Evolutionary conservation across 2,329 filamentous ascomycete genomes (phyloP).

Genomic region (Cladobotryum mycophilum): DNA sequence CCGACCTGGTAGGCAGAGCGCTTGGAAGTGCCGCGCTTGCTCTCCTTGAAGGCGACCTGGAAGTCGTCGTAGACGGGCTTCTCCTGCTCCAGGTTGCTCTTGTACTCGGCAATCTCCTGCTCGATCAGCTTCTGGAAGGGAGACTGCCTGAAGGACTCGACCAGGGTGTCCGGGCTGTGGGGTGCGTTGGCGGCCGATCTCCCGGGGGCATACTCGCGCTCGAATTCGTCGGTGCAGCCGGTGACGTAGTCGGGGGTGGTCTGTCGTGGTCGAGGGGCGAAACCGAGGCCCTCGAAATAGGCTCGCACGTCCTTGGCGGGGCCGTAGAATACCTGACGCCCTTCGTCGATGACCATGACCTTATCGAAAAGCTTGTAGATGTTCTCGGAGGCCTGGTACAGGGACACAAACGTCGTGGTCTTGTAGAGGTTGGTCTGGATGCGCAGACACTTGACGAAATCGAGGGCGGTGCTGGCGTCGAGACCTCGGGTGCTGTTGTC

Average conservation of each 20-base stretch:
- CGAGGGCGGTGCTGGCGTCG: conserved; percentile 61
- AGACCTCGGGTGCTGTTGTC: conserved; percentile 67
- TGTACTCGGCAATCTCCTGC: conserved; percentile 64
- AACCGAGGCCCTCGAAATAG: conserved; percentile 75
- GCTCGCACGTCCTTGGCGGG: conserved; percentile 57
- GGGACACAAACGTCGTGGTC: conserved; percentile 75
- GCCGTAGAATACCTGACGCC: conserved; percentile 71
- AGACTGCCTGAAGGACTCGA: conserved; percentile 64
- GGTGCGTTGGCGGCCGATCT: conserved; percentile 61
- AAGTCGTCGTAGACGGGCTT: conserved; percentile 70
- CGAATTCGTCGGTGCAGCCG: conserved; percentile 76
- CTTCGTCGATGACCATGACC: conserved; percentile 72
- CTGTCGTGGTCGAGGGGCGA: conserved; percentile 66
- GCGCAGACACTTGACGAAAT: conserved; percentile 63
- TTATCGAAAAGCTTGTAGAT: conserved; percentile 79
- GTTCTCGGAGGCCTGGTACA: conserved; percentile 81
- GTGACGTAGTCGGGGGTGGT: conserved; percentile 79
- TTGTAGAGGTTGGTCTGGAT: conserved; percentile 80
- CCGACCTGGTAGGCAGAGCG: conserved; percentile 78
- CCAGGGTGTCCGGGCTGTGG: conserved; percentile 59
- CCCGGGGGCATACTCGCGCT: conserved; percentile 68
- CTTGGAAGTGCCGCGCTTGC: conserved; percentile 69
- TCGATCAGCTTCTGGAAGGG: conserved; percentile 49
- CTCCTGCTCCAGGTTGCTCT: conserved; percentile 55
- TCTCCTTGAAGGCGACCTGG: conserved; percentile 65